Base-by-base conservation (phyloP, 2,329 filamentous ascomycete species). In the Podosphaera fusca region DNA sequence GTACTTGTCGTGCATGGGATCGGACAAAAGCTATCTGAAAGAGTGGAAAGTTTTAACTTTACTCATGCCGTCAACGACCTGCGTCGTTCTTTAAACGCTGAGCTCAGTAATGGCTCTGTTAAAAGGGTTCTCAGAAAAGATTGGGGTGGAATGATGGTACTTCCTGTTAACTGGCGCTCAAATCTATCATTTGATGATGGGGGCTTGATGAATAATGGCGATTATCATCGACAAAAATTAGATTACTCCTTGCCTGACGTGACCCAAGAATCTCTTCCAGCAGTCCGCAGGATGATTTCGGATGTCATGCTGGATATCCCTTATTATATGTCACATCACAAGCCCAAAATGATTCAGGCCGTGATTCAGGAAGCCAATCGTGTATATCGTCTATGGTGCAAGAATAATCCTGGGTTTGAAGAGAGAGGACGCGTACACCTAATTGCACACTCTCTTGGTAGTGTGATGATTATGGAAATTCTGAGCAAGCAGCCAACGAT, bases 251-350 rank as follows among this genome's bases (percentile, higher is more conserved):
- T 98, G 12, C 85, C 89, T 63, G 89, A 96, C 63, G 95, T 98
- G 62, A 95, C 94, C 4, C 89, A 88, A 0, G 79, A 82, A 47
- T 92, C 87, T 0, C 86, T 98, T 35, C 89, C 90, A 0, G 88
- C 87, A 0, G 84, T 98, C n/a, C 82, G 92, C 51, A 87, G 85
- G 65, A 81, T 98, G 67, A 94, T 98, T 60, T 94, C 86, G 47
- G 92, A 98, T 68, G 87, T 98, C 63, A 95, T 98, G 87, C 83
- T 96, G 55, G 92, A 98, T 67, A 90, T 98, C 55, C 92, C 92
- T 0, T 96, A 95, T 67, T 98, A 96, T 70, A 82, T 98, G 71
- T 96, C 90, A 0, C 85, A 94, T 59, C 90, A 96, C 70, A 95
- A 96, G 65, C 79, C 83, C 3, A 95, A 88, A 69, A 96, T 98